These are phyloP conservation scores for Sphagnum tenellum DNA, from an alignment of 225 moss, liverwort and hornwort species.

Conservation along the genomic window DNA sequence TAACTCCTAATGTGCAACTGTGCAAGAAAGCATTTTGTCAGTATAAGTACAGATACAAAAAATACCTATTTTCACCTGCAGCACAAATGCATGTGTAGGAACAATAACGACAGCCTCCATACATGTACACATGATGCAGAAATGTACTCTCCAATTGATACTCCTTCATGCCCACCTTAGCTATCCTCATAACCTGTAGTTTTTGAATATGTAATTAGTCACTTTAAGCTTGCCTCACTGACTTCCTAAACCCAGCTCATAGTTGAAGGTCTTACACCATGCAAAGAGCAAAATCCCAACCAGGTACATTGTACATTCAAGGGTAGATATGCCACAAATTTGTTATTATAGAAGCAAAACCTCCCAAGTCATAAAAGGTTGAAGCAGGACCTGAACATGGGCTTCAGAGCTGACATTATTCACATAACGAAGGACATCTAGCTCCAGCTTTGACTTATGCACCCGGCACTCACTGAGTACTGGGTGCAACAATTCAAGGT, in stretches of 20 bases:
- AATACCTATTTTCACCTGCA: conserved; percentile 57
- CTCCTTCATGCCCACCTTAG: conserved; percentile 78
- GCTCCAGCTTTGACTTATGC: conserved; percentile 63
- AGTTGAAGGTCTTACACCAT: too few species aligned
- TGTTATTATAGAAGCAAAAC: too few species aligned
- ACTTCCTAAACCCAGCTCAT: too few species aligned
- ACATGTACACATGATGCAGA: conserved; percentile 60
- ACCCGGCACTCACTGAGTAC: conserved; percentile 86
- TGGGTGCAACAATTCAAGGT: conserved; percentile 50
- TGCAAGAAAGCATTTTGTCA: too few species aligned
- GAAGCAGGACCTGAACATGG: conserved; percentile 57
- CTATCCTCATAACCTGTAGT: conserved; percentile 55
- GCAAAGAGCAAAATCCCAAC: too few species aligned
- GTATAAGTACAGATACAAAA: neutral
- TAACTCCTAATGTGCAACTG: too few species aligned
- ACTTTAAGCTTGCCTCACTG: too few species aligned
- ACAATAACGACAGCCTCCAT: conserved; percentile 89
- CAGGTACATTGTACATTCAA: too few species aligned
- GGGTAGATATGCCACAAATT: too few species aligned
- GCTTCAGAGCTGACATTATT: conserved; percentile 84
- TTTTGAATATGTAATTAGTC: too few species aligned
- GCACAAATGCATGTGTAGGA: conserved; percentile 95
- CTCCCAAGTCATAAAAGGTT: neutral
- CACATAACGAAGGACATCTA: conserved; percentile 67
- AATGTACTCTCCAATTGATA: conserved; percentile 93